Evolutionary conservation across 2,329 filamentous ascomycete genomes (phyloP).

Genomic region (Penicillium thymicola): DNA sequence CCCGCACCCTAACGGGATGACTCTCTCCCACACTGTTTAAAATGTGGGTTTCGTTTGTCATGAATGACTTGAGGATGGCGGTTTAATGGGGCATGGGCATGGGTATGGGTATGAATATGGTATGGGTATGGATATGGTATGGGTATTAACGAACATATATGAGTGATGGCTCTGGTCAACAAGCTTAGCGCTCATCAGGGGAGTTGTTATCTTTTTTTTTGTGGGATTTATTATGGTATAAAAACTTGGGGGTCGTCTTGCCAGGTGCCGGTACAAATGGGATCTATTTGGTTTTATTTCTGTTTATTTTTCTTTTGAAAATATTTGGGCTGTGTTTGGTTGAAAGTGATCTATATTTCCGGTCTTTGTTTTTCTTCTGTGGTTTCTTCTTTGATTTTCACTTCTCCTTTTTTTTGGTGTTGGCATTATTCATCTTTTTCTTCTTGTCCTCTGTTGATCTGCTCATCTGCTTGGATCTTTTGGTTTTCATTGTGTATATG

Average conservation of each 20-base stretch:
- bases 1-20: slow-evolving; percentile 27
- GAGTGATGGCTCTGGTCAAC: slow-evolving; percentile 26
- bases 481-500: slow-evolving; percentile 16
- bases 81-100: background rate
- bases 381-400: slow-evolving; percentile 3
- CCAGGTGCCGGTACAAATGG: slow-evolving; percentile 12
- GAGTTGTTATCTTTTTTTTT: slow-evolving; percentile 13
- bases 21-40: slow-evolving; percentile 20
- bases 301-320: slow-evolving; percentile 5
- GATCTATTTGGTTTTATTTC: slow-evolving; percentile 5
- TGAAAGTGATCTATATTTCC: slow-evolving; percentile 5
- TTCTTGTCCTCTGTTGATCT: slow-evolving; percentile 17
- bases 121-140: slow-evolving; percentile 1
- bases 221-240: slow-evolving; percentile 21
- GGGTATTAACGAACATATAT: slow-evolving; percentile 25
- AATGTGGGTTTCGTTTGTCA: slow-evolving; percentile 3
- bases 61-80: background rate
- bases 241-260: slow-evolving; percentile 16
- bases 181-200: slow-evolving; percentile 17
- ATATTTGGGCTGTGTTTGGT: slow-evolving; percentile 7
- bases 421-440: slow-evolving; percentile 1
- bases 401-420: slow-evolving; percentile 1
- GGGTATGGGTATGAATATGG: background rate
- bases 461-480: background rate
- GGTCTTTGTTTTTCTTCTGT: background rate